Percentiles rank a stretch among this genome's conserved stretches.
These are phyloP conservation scores for Brasilioporus rufonigricans DNA, from an alignment of 768 basidiomycete genomes.

Conservation along the genomic window DNA sequence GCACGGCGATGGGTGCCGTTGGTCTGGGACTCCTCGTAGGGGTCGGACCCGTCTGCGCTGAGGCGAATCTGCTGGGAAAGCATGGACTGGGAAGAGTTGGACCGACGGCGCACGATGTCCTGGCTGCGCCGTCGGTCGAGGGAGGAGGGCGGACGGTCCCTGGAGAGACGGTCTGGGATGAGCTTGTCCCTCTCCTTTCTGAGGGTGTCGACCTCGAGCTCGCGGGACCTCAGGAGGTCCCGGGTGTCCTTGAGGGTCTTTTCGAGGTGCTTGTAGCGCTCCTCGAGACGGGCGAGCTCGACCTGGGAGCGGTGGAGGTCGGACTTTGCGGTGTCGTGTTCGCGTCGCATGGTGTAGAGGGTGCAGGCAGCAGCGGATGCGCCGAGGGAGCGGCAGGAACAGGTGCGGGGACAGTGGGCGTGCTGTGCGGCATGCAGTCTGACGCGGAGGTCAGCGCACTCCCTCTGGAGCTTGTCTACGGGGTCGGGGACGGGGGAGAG, in stretches of 20 bases:
- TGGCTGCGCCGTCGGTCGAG: constrained; percentile 31
- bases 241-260: constrained; percentile 61
- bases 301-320: constrained; percentile 53
- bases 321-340: constrained; percentile 53
- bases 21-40: constrained; percentile 18
- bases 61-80: constrained; percentile 32
- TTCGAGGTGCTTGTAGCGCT: constrained; percentile 62
- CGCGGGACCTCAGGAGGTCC: constrained; percentile 55
- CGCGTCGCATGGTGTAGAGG: constrained; percentile 45
- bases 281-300: constrained; percentile 56
- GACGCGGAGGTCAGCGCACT: constrained; percentile 45
- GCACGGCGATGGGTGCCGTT: constrained; percentile 14
- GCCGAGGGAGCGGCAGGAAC: constrained; percentile 31
- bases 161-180: constrained; percentile 21
- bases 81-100: constrained; percentile 30
- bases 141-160: constrained; percentile 20
- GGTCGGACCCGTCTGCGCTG: constrained; percentile 34
- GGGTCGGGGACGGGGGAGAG: constrained; percentile 42
- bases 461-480: constrained; percentile 36
- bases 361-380: constrained; percentile 44
- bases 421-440: constrained; percentile 39
- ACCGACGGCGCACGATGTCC: constrained; percentile 25
- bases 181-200: constrained; percentile 38
- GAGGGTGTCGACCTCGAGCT: constrained; percentile 58
- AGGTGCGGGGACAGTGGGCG: constrained; percentile 30